phyloP scores from a whole-genome alignment of 495 filamentous ascomycete species.

The Articulospora tetracladia region DNA sequence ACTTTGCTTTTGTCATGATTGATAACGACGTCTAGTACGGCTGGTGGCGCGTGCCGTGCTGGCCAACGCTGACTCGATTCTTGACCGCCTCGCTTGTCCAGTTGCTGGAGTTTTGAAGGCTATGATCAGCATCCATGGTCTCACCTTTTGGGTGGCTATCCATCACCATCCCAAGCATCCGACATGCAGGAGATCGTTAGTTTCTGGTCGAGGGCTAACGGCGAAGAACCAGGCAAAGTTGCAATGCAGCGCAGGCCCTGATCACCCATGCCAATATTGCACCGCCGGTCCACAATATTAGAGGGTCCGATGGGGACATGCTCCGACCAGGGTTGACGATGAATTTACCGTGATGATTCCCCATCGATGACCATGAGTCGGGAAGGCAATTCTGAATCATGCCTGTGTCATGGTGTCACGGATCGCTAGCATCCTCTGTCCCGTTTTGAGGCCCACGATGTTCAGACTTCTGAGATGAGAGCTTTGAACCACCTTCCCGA shows the following conservation, averaged over 20 bases:
- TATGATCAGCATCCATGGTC: background rate
- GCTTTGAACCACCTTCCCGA: background rate
- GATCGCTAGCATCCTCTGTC: background rate
- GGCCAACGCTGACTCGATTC: background rate
- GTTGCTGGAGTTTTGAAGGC: too few relatives aligned
- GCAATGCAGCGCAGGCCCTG: background rate
- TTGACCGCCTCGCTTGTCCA: background rate
- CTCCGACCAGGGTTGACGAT: background rate
- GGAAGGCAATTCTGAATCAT: background rate
- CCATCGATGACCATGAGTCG: too few relatives aligned
- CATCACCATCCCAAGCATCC: background rate
- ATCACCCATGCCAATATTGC: background rate
- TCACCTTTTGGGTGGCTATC: background rate
- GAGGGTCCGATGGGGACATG: background rate
- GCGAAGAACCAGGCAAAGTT: background rate
- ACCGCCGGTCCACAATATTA: background rate
- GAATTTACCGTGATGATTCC: background rate
- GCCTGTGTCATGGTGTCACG: background rate
- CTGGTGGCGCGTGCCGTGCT: background rate
- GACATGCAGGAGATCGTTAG: background rate
- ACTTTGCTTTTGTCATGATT: background rate
- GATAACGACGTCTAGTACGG: background rate
- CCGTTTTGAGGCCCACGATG: background rate
- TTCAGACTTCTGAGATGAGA: background rate
- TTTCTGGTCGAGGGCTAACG: background rate